These are phyloP conservation scores for Metrosideros polymorpha DNA, from an alignment of 441 rosid genomes.

Conservation along the genomic window DNA sequence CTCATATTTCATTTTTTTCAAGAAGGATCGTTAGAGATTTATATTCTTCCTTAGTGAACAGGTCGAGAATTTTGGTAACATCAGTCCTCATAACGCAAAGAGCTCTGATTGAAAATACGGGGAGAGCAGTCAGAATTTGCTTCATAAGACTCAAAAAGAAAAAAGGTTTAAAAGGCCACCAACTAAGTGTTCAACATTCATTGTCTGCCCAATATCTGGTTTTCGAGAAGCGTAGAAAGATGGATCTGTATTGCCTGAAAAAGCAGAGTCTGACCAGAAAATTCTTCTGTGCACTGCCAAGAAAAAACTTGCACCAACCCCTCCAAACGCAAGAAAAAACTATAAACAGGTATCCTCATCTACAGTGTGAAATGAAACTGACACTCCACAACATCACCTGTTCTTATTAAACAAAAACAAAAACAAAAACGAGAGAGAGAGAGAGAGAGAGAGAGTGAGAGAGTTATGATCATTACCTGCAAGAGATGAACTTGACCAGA, in stretches of 20 bases:
- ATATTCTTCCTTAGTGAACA: neutral
- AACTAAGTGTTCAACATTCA: neutral
- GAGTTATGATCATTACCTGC: conserved; percentile 19
- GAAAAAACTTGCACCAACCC: neutral
- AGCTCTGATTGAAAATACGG: neutral
- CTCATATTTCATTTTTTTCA: neutral
- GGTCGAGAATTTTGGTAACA: neutral
- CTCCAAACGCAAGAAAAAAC: neutral
- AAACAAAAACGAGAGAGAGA: neutral
- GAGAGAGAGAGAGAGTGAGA: neutral
- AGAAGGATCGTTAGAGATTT: neutral
- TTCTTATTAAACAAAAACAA: neutral
- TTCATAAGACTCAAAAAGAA: neutral
- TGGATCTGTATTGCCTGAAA: neutral
- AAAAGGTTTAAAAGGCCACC: neutral
- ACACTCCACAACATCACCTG: neutral
- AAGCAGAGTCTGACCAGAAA: neutral
- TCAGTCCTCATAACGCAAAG: neutral
- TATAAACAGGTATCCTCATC: neutral
- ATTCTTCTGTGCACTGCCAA: neutral
- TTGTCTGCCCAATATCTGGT: neutral
- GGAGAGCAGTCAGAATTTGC: neutral
- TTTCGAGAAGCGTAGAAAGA: neutral
- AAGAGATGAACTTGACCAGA: conserved; percentile 6
- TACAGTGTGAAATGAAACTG: neutral